phyloP scores from a whole-genome alignment of 2,329 filamentous ascomycete genomes.

The Diaporthe capsici region DNA sequence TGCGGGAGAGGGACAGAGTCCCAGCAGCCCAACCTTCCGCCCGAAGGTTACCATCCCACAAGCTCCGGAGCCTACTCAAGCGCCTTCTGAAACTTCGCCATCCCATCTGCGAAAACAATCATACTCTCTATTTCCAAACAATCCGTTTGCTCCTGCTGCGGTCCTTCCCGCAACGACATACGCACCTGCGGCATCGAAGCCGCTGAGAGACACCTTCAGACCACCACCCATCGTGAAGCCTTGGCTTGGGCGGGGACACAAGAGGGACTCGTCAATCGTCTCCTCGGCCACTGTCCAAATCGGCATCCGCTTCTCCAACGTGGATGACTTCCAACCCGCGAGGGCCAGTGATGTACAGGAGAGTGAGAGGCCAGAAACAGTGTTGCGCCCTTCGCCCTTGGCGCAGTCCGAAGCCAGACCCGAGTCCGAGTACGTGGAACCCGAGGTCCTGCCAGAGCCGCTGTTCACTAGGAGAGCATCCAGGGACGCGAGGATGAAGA shows the following conservation, averaged over 20 bases:
- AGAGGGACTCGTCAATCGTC: constrained; percentile 72
- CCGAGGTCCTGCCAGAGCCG: constrained; percentile 40
- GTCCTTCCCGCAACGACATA: constrained; percentile 66
- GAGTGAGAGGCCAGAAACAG: constrained; percentile 46
- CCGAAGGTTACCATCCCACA: constrained; percentile 38
- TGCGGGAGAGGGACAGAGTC: neutral
- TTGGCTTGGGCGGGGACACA: constrained; percentile 60
- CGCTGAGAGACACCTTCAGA: constrained; percentile 50
- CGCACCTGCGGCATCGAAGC: constrained; percentile 46
- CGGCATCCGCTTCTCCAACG: constrained; percentile 75
- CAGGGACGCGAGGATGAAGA: constrained; percentile 54
- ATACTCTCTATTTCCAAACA: constrained; percentile 58
- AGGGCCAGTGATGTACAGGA: constrained; percentile 42
- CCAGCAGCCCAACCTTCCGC: constrained; percentile 34
- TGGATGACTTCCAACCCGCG: constrained; percentile 62
- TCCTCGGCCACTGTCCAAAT: constrained; percentile 81
- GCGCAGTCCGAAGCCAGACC: constrained; percentile 34
- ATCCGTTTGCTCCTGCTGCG: constrained; percentile 48
- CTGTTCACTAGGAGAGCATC: constrained; percentile 46
- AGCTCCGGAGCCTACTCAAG: constrained; percentile 51
- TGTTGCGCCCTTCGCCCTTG: constrained; percentile 52
- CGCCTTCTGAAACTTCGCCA: constrained; percentile 45
- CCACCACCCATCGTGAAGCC: constrained; percentile 61
- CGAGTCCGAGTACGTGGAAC: constrained; percentile 25
- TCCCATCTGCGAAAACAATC: constrained; percentile 54